These are phyloP conservation scores for Globisporangium echinulatum DNA, from an alignment of 352 stramenopile species.

Conservation along the genomic window DNA sequence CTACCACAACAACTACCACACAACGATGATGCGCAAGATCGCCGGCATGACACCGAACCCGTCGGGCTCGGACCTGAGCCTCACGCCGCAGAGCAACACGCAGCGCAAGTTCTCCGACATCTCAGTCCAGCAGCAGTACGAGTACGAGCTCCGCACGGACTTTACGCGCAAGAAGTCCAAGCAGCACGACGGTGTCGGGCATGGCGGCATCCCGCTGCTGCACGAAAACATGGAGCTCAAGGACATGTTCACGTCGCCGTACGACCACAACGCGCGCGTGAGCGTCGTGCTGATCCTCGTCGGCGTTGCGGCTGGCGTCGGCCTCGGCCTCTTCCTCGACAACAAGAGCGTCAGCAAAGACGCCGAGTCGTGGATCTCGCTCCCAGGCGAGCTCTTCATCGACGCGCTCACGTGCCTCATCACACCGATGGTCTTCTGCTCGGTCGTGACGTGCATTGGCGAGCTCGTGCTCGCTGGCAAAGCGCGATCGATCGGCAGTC, in stretches of 20 bases:
- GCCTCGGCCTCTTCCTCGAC: slow-evolving; percentile 21
- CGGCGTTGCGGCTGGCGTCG: slow-evolving; percentile 16
- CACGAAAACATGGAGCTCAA: slow-evolving; percentile 12
- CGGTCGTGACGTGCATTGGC: slow-evolving; percentile 22
- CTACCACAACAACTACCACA: too few species aligned
- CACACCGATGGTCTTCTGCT: slow-evolving; percentile 35
- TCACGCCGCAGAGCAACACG: slow-evolving; percentile 11
- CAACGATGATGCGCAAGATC: slow-evolving; percentile 11
- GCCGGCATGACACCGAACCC: slow-evolving; percentile 8
- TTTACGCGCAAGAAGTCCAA: slow-evolving; percentile 15
- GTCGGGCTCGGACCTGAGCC: slow-evolving; percentile 7
- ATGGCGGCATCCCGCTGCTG: neutral
- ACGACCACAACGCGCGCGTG: slow-evolving; percentile 12
- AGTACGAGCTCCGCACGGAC: slow-evolving; percentile 16
- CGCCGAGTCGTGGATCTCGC: slow-evolving; percentile 20
- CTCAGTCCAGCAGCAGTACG: slow-evolving; percentile 9
- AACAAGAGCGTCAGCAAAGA: slow-evolving; percentile 14
- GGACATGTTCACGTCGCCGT: slow-evolving; percentile 14
- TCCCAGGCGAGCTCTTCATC: slow-evolving; percentile 33
- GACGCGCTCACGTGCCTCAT: slow-evolving; percentile 44
- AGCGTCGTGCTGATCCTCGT: slow-evolving; percentile 18
- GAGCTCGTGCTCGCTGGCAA: slow-evolving; percentile 31
- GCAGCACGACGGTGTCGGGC: neutral
- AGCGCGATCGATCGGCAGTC: slow-evolving; percentile 23
- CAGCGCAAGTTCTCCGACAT: slow-evolving; percentile 12